phyloP scores from a whole-genome alignment of 2,329 filamentous ascomycete genomes.

The Thyridium curvatum region DNA sequence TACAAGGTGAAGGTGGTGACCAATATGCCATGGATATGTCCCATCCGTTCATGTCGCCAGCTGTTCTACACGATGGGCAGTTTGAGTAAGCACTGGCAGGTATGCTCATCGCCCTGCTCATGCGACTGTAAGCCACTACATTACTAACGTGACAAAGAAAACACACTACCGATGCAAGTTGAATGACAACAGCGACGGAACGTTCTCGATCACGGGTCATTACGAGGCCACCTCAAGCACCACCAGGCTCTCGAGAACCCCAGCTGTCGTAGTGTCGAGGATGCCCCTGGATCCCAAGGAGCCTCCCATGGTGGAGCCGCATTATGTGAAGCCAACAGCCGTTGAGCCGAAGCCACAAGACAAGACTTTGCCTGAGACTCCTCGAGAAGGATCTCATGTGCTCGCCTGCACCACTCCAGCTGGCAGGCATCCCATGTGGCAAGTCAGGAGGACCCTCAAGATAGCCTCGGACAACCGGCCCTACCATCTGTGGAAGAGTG shows the following conservation, averaged over 20 bases:
- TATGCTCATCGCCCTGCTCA: too few species aligned
- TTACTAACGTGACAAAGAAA: constrained; percentile 1
- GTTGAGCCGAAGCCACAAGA: not conserved
- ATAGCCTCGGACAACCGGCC: not conserved
- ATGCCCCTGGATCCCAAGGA: not conserved
- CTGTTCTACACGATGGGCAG: constrained; percentile 2
- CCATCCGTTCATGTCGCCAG: constrained; percentile 6
- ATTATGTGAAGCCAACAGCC: not conserved
- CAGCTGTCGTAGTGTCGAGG: constrained; percentile 5
- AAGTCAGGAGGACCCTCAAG: not conserved
- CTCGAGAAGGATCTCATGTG: too few species aligned
- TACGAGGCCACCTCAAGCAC: not conserved
- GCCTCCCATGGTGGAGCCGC: not conserved
- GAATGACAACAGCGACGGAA: constrained; percentile 9
- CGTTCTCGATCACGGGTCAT: not conserved
- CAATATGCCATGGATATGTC: constrained; percentile 6
- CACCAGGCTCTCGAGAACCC: not conserved
- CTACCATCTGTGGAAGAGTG: not conserved
- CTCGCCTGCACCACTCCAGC: not conserved
- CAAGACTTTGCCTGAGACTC: too few species aligned
- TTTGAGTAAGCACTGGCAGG: constrained; percentile 5
- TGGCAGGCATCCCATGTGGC: not conserved
- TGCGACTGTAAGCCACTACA: too few species aligned
- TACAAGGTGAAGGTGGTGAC: constrained; percentile 1
- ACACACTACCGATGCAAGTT: constrained; percentile 1